Conservation (phyloP, 2,329 filamentous ascomycete genomes). For the Ascochyta pisi region DNA sequence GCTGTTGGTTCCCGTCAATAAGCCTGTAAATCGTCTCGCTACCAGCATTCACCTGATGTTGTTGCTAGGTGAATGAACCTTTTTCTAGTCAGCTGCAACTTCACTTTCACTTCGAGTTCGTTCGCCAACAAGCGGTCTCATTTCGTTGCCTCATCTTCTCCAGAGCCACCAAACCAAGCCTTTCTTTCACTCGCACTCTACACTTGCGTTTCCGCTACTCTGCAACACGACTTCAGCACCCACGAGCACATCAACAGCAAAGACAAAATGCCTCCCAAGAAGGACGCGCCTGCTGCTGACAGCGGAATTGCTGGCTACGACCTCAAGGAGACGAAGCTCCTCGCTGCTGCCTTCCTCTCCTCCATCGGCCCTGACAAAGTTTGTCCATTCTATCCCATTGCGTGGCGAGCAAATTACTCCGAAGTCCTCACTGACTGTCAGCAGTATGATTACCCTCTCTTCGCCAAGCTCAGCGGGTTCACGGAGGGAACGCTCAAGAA, state of each 20-base stretch:
- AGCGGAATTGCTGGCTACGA: constrained; percentile 27
- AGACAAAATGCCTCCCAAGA: constrained; percentile 35
- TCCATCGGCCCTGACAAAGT: constrained; percentile 39
- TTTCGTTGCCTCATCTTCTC: not conserved
- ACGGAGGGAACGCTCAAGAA: constrained; percentile 43
- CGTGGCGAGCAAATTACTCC: not conserved
- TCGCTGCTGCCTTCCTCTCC: constrained; percentile 43
- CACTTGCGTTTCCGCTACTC: not conserved
- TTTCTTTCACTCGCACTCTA: not conserved
- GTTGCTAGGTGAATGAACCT: not conserved
- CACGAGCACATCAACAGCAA: not conserved
- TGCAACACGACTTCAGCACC: not conserved
- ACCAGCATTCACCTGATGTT: constrained; percentile 12
- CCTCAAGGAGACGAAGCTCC: constrained; percentile 33
- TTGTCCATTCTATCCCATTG: not conserved
- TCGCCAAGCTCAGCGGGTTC: constrained; percentile 39
- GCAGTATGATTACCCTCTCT: constrained; percentile 41
- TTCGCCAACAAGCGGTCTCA: not conserved
- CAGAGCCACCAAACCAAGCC: not conserved
- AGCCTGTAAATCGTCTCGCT: not conserved
- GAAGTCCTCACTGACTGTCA: not conserved
- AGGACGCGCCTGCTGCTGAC: constrained; percentile 11
- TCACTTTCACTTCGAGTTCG: constrained; percentile 10
- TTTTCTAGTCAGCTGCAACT: not conserved
- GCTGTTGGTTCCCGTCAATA: not conserved